phyloP scores from a whole-genome alignment of 257 asterid genomes.

The Sherardia arvensis region DNA sequence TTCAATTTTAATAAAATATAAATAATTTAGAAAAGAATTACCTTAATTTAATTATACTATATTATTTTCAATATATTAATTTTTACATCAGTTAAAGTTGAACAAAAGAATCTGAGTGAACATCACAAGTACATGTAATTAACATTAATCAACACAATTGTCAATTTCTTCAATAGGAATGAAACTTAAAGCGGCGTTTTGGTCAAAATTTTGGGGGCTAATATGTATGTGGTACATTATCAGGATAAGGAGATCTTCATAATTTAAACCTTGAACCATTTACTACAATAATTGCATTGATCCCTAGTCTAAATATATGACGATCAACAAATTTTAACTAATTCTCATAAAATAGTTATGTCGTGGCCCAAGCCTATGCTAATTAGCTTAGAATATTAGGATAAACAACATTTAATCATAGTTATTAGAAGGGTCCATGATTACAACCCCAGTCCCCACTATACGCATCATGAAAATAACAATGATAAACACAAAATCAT shows the following conservation, averaged over 20 bases:
- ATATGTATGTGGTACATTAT: neutral
- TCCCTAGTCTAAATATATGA: neutral
- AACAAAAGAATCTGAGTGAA: no score
- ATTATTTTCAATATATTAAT: no score
- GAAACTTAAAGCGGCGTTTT: neutral
- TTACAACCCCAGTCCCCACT: neutral
- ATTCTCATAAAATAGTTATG: neutral
- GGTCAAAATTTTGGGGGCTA: neutral
- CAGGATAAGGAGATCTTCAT: neutral
- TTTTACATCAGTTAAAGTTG: no score
- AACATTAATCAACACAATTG: no score
- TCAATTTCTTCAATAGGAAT: neutral
- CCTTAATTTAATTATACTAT: no score
- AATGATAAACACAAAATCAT: neutral
- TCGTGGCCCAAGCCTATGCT: conserved; percentile 4
- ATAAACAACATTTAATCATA: neutral
- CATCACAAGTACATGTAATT: no score
- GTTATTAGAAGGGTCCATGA: neutral
- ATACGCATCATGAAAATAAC: neutral
- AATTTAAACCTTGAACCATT: neutral
- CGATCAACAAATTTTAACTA: neutral
- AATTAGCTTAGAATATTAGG: neutral
- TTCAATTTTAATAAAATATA: no score
- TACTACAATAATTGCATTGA: conserved; percentile 6
- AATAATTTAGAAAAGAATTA: no score